Conservation (phyloP, 2,329 filamentous ascomycete species). For the Epichloe sp. region DNA sequence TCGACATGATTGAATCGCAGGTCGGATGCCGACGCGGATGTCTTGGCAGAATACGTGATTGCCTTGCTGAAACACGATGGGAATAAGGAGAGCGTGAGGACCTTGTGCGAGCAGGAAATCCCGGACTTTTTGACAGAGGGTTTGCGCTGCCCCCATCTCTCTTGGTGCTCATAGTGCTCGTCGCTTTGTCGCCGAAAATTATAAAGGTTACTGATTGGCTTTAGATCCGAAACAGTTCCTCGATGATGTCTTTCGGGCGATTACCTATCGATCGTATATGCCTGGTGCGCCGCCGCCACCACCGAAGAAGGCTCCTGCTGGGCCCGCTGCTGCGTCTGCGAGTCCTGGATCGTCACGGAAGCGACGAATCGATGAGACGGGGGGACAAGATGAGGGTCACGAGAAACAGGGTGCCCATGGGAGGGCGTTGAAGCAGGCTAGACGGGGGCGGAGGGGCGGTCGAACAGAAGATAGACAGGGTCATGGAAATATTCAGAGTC, state of each 20-base stretch:
- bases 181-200: neutral
- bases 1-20: conserved; percentile 24
- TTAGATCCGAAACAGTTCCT: conserved; percentile 42
- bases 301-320: neutral
- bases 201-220: neutral
- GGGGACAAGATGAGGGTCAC: neutral
- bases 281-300: conserved; percentile 33
- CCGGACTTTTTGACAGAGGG: conserved; percentile 60
- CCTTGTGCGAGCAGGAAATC: conserved; percentile 58
- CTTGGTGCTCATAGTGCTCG: neutral
- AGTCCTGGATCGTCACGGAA: conserved; percentile 16
- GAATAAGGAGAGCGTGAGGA: conserved; percentile 47
- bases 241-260: conserved; percentile 54
- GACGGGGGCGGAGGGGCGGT: conserved; percentile 33
- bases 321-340: neutral
- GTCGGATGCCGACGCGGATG: conserved; percentile 67
- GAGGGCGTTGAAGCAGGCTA: conserved; percentile 45
- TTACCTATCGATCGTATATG: conserved; percentile 48
- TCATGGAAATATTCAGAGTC: neutral
- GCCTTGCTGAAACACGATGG: conserved; percentile 62
- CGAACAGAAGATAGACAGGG: conserved; percentile 11
- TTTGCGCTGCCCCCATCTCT: conserved; percentile 15
- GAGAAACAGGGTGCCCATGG: neutral
- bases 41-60: conserved; percentile 75
- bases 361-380: conserved; percentile 22